Conservation (phyloP, 192 early-diverging fungal genomes). For the Funneliformis mosseae region DNA sequence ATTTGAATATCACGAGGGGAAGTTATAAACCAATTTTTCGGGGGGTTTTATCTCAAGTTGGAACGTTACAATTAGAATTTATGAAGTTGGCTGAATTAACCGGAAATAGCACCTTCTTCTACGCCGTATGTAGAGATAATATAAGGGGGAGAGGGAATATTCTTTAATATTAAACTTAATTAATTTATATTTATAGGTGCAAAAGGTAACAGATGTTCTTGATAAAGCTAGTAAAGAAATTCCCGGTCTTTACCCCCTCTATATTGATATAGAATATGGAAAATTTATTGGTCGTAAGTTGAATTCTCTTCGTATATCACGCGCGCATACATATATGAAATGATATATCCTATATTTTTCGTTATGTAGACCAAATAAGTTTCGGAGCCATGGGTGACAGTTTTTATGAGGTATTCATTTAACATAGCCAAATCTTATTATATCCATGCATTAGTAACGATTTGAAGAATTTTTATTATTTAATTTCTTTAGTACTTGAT, state of each 20-base stretch:
- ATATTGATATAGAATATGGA: conserved; percentile 45
- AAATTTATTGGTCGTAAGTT: conserved; percentile 31
- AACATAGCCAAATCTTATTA: neutral
- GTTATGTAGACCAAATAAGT: conserved; percentile 37
- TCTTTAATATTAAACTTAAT: neutral
- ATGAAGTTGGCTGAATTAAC: conserved; percentile 80
- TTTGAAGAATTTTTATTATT: neutral
- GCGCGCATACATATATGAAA: neutral
- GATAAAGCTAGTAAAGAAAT: conserved; percentile 43
- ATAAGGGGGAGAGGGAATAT: neutral
- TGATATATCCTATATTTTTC: conserved; percentile 19
- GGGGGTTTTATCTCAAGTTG: conserved; percentile 65
- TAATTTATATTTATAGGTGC: conserved; percentile 44
- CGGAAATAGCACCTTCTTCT: conserved; percentile 67
- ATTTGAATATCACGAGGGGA: conserved; percentile 53
- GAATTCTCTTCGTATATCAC: conserved; percentile 16
- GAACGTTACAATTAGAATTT: conserved; percentile 83
- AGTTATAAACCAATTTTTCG: neutral
- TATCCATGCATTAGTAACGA: neutral
- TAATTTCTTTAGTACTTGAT: conserved; percentile 50
- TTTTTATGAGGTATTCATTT: conserved; percentile 57
- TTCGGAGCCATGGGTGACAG: conserved; percentile 58
- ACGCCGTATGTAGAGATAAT: conserved; percentile 42
- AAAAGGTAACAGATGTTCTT: conserved; percentile 58
- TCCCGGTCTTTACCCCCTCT: conserved; percentile 63